phyloP scores from a whole-genome alignment of 768 basidiomycete species.

The Amylocystis lapponica region DNA sequence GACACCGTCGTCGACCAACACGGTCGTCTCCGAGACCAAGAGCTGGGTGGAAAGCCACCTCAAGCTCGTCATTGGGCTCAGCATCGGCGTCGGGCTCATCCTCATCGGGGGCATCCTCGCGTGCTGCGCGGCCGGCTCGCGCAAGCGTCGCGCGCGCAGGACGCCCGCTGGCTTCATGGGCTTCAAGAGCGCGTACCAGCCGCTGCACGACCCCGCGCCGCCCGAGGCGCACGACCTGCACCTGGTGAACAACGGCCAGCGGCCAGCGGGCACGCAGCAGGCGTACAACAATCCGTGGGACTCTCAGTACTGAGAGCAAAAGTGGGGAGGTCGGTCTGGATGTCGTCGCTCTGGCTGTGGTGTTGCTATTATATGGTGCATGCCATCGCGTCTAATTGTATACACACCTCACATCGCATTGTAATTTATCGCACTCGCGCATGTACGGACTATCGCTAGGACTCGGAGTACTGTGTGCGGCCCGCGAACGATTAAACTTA shows the following conservation, averaged over 20 bases:
- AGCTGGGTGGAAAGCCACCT: slow-evolving; percentile 39
- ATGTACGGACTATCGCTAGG: too few species aligned
- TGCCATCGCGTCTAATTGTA: too few species aligned
- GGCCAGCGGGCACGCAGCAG: background rate
- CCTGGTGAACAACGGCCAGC: slow-evolving; percentile 7
- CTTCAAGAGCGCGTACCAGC: slow-evolving; percentile 20
- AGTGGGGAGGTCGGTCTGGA: too few species aligned
- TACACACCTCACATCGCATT: too few species aligned
- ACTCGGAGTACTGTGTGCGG: too few species aligned
- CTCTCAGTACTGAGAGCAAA: slow-evolving; percentile 13
- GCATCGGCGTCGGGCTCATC: slow-evolving; percentile 59
- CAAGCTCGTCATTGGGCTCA: slow-evolving; percentile 66
- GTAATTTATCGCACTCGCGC: too few species aligned
- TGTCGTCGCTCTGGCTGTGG: too few species aligned
- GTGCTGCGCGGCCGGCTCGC: slow-evolving; percentile 8
- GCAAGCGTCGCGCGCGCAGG: slow-evolving; percentile 3
- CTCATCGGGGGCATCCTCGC: slow-evolving; percentile 35
- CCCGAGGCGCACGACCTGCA: slow-evolving; percentile 23
- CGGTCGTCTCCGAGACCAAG: too few species aligned
- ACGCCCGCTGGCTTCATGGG: slow-evolving; percentile 15
- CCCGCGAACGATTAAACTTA: too few species aligned
- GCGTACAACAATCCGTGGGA: slow-evolving; percentile 23
- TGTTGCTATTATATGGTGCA: too few species aligned
- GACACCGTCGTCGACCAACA: background rate
- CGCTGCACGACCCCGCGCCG: slow-evolving; percentile 27